A percentile compares a stretch with the other conserved stretches of the same genome.
These are phyloP conservation scores for Blastomyces gilchristii DNA, from an alignment of 2,329 filamentous ascomycete genomes.

Conservation along the genomic window DNA sequence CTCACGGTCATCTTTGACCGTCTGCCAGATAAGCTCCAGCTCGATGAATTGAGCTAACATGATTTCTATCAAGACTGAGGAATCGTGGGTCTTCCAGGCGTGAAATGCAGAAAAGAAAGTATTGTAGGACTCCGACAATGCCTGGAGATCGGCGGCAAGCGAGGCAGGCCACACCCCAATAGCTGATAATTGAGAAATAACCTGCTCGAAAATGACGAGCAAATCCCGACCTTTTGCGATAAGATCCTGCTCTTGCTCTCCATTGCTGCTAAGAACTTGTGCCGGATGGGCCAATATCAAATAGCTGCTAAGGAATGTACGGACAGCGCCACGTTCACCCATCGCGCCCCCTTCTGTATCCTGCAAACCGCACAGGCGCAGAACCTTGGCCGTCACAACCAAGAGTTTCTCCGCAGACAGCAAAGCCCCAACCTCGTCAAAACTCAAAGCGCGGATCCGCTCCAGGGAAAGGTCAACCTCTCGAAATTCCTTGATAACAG, in stretches of 20 bases:
- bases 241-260: constrained; percentile 52
- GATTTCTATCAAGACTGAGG: constrained; percentile 51
- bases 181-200: constrained; percentile 40
- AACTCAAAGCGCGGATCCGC: constrained; percentile 42
- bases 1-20: constrained; percentile 52
- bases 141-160: constrained; percentile 39
- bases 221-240: constrained; percentile 52
- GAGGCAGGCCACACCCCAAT: constrained; percentile 29
- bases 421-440: constrained; percentile 49
- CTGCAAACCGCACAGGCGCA: constrained; percentile 47
- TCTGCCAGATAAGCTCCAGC: constrained; percentile 57
- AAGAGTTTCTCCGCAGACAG: constrained; percentile 48
- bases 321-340: constrained; percentile 42
- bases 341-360: constrained; percentile 41
- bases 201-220: constrained; percentile 46
- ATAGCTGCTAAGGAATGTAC: constrained; percentile 55
- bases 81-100: constrained; percentile 56
- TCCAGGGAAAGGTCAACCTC: constrained; percentile 44
- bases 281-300: constrained; percentile 52
- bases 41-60: constrained; percentile 59
- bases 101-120: constrained; percentile 54
- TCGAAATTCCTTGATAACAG: constrained; percentile 42
- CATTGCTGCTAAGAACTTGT: constrained; percentile 50
- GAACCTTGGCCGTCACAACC: constrained; percentile 43
- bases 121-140: constrained; percentile 47